Percentiles rank a stretch among this genome's conserved stretches.
Conservation (phyloP, 805 yeast genomes). For the Cyberlindnera euphorbiiphila region DNA sequence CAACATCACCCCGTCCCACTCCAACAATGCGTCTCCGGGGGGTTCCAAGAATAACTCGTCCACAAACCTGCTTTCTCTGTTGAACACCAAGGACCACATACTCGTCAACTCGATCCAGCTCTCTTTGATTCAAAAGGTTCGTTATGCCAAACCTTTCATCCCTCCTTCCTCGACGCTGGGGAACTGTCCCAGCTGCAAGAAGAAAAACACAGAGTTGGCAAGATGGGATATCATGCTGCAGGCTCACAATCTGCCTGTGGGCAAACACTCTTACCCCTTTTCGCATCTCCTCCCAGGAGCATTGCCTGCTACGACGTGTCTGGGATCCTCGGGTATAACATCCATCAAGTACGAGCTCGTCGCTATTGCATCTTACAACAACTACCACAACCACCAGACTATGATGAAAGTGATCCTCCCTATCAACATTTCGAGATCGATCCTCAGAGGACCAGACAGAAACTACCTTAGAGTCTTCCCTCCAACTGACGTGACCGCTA, state of each 20-base stretch:
- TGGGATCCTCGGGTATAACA: slow-evolving; percentile 51
- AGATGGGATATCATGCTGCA: slow-evolving; percentile 80
- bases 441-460: slow-evolving; percentile 76
- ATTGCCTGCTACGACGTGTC: slow-evolving; percentile 66
- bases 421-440: slow-evolving; percentile 68
- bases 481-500: slow-evolving; percentile 87
- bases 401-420: slow-evolving; percentile 53
- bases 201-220: slow-evolving; percentile 59
- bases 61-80: slow-evolving; percentile 26
- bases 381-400: slow-evolving; percentile 30
- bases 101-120: slow-evolving; percentile 57
- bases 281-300: slow-evolving; percentile 86
- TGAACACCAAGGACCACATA: slow-evolving; percentile 38
- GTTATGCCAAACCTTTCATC: slow-evolving; percentile 61
- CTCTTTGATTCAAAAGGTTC: slow-evolving; percentile 67
- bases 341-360: slow-evolving; percentile 69
- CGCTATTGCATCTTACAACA: slow-evolving; percentile 51
- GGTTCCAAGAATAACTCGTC: slow-evolving; percentile 22
- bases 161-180: slow-evolving; percentile 47
- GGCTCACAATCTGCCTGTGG: slow-evolving; percentile 54
- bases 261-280: slow-evolving; percentile 86
- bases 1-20: slow-evolving; percentile 25
- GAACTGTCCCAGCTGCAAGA: slow-evolving; percentile 56
- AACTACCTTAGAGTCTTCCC: slow-evolving; percentile 91
- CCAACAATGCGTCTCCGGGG: slow-evolving; percentile 23